Conservation (phyloP, 495 filamentous ascomycete genomes). For the Aspergillus sclerotiicarbonarius region DNA sequence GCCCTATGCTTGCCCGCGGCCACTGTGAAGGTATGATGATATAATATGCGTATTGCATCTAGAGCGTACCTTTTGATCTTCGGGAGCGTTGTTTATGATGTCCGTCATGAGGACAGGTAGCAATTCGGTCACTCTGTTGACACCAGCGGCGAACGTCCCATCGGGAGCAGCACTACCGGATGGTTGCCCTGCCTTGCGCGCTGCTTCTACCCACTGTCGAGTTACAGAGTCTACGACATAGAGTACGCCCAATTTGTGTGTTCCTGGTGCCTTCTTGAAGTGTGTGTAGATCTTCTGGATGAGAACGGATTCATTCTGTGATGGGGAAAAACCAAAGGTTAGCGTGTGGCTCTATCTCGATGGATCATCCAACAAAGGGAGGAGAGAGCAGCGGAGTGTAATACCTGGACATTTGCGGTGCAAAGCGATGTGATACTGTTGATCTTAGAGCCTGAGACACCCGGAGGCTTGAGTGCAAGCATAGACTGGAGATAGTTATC, state of each 20-base stretch:
- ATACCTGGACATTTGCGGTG: constrained; percentile 90
- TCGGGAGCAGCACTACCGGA: constrained; percentile 73
- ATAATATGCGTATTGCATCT: constrained; percentile 30
- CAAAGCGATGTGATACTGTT: constrained; percentile 78
- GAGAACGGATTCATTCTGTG: constrained; percentile 89
- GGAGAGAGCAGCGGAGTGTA: constrained; percentile 24
- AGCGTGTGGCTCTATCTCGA: constrained; percentile 22
- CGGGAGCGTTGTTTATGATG: constrained; percentile 81
- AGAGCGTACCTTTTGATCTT: constrained; percentile 97
- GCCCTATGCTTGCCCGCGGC: constrained; percentile 32
- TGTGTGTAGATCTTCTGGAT: constrained; percentile 95
- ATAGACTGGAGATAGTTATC: constrained; percentile 88
- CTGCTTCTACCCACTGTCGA: constrained; percentile 96
- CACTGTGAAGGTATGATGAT: constrained; percentile 25
- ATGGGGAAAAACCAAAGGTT: constrained; percentile 24
- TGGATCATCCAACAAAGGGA: neutral
- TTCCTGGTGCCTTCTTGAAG: constrained; percentile 91
- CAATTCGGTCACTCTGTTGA: constrained; percentile 94
- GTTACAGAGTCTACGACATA: constrained; percentile 99
- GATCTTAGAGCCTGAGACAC: constrained; percentile 90
- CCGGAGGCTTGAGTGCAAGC: constrained; percentile 86
- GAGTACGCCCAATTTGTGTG: constrained; percentile 97
- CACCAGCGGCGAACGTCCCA: constrained; percentile 91
- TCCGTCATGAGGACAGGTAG: constrained; percentile 93
- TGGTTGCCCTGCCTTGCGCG: constrained; percentile 78